Conservation (phyloP, 192 early-diverging fungal species). For the Coemansia sp. region DNA sequence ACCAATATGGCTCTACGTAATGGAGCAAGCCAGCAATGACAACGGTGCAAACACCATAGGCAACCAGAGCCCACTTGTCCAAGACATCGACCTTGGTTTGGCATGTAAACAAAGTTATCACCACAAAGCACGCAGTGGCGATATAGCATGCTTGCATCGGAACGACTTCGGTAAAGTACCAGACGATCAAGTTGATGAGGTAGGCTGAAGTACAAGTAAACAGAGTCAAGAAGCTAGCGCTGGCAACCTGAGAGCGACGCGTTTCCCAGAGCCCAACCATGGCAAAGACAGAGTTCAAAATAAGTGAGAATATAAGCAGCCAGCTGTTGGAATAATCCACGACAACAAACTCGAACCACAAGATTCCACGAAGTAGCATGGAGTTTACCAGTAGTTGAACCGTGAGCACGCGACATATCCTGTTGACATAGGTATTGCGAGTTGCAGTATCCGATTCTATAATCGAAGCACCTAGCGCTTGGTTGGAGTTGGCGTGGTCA, state of each 20-base stretch:
- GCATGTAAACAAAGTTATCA: background rate
- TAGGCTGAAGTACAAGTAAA: constrained; percentile 1
- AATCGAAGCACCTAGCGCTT: background rate
- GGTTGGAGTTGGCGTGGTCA: background rate
- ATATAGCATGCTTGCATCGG: constrained; percentile 3
- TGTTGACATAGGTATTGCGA: background rate
- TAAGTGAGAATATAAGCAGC: constrained; percentile 6
- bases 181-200: background rate
- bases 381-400: background rate
- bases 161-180: background rate
- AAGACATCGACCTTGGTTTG: background rate
- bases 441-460: background rate
- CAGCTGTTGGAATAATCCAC: background rate
- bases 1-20: background rate
- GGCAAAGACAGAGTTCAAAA: background rate
- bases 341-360: constrained; percentile 1
- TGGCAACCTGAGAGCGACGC: constrained; percentile 1
- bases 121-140: background rate
- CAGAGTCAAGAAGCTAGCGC: background rate
- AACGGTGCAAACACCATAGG: background rate
- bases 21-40: background rate
- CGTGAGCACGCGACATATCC: background rate
- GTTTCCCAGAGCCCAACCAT: background rate
- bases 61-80: background rate
- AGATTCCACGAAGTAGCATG: background rate